Evolutionary conservation across 73 alveolate species (phyloP), one percentile per base, ranked within the genome.

Genomic region (Uronychia binucleata): DNA sequence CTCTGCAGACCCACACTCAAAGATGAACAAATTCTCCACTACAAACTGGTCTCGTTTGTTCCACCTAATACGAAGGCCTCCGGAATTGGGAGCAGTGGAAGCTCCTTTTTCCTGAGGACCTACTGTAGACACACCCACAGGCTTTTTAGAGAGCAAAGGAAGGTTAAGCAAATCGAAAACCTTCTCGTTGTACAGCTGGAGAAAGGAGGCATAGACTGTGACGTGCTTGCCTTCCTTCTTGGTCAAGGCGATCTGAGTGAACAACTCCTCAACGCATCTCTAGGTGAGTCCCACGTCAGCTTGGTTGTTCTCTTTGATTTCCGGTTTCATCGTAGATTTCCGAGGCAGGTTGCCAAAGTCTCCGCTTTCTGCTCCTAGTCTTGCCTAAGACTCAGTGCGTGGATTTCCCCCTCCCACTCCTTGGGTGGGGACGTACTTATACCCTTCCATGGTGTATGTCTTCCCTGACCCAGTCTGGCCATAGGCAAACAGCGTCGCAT

Each of bases 161-260:
- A 87, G 75, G 34, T 90, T 90, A 35, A 96, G 94, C 31, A 96
- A 79, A 85, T 96, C 99, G 79, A 78, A 95, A 1, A 96, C 94
- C 78, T 94, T 94, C 80, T 96, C 99, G 74, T 93, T 92, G 75
- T 96, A 96, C 1, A 96, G 90, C 88, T 96, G 91, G 19, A 96
- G 84, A 80, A 92, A 96, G 35, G 96, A 84, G 28, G 93, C 89
- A 82, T 85, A 92, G 19, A 96, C 96, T 28, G 89, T 86, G 57
- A 78, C 83, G 75, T 88, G 94, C 80, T 77, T 82, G 25, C 77
- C 86, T 5, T 75, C 80, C 30, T 77, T 28, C 74, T 90, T 89
- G 26, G 67, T 57, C 19, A 28, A 74, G 26, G 79, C 87, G 67
- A 86, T 77, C 75, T 86, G 78, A 11, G 34, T 59, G 85, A 34